Evolutionary conservation across 129 eudicot genomes (phyloP), one percentile per base, ranked within the genome.

Genomic region (Centrapalus pauciflorus): DNA sequence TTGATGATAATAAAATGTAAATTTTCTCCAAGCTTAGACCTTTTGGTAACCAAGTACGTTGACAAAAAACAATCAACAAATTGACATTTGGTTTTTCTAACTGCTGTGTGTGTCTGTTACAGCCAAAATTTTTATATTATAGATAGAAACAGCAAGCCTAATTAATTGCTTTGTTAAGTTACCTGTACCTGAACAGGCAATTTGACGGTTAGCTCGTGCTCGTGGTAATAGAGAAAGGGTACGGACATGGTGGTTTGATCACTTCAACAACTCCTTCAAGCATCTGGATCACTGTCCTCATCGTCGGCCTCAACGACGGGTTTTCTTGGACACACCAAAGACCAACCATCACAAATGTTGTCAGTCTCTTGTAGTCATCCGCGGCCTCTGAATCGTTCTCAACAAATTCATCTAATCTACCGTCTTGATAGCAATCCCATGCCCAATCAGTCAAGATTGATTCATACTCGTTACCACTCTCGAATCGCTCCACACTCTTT

Each of bases 181-280:
- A n/a, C n/a, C n/a, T n/a, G n/a, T n/a, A n/a, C n/a, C n/a, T n/a
- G n/a, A n/a, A n/a, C n/a, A n/a, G n/a, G n/a, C n/a, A n/a, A n/a
- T n/a, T n/a, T n/a, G n/a, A n/a, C n/a, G n/a, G n/a, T n/a, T n/a
- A n/a, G n/a, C n/a, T n/a, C n/a, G n/a, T n/a, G n/a, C n/a, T n/a
- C n/a, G n/a, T n/a, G 0, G 51, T 43, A 43, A 14, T 8, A 43
- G 12, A 48, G 23, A 48, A 32, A 23, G 77, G 76, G 23, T 5
- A 48, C 8, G 83, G 85, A 58, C 73, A 55, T 27, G 81, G 79
- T 45, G 86, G 86, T 32, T 35, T 28, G 0, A 54, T 6, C 20
- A 80, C 81, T 28, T 77, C 64, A 17, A 80, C 27, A 24, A 20
- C 40, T 20, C 84, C 87, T 71, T 78, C 84, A 19, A 81, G 79